Conservation (phyloP, 164 flowering plant genomes). For the Liriodendron chinense region DNA sequence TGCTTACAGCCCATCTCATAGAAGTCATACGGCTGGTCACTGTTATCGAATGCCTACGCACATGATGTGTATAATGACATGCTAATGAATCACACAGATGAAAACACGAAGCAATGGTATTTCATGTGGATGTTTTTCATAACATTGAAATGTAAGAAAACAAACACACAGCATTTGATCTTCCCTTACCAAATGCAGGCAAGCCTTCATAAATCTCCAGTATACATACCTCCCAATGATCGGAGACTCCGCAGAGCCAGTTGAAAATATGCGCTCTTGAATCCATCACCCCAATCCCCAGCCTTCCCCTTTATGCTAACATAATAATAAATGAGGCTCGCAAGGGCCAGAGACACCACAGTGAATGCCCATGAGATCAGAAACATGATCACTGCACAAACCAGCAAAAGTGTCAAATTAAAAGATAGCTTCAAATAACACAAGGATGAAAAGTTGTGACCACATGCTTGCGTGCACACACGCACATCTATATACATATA, state of each 20-base stretch:
- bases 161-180: neutral
- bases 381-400: slow-evolving; percentile 97
- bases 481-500: too few relatives aligned
- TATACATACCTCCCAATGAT: slow-evolving; percentile 82
- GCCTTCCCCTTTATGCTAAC: slow-evolving; percentile 97
- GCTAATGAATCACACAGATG: too few relatives aligned
- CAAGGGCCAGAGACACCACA: slow-evolving; percentile 89
- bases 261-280: slow-evolving; percentile 99
- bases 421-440: too few relatives aligned
- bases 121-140: neutral
- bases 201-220: neutral
- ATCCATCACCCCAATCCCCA: slow-evolving; percentile 99
- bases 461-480: too few relatives aligned
- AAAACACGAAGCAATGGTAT: too few relatives aligned
- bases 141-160: neutral
- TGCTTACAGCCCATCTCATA: too few relatives aligned
- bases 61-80: too few relatives aligned
- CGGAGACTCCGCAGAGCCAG: slow-evolving; percentile 97
- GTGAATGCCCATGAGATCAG: slow-evolving; percentile 99
- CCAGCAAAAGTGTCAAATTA: slow-evolving; percentile 6
- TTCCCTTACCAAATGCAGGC: neutral
- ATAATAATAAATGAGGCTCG: slow-evolving; percentile 91
- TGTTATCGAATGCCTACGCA: too few relatives aligned
- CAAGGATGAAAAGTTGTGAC: too few relatives aligned
- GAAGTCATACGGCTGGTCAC: too few relatives aligned